Evolutionary conservation across 495 filamentous ascomycete genomes (phyloP).

Genomic region (Sphaerosporella brunnea): DNA sequence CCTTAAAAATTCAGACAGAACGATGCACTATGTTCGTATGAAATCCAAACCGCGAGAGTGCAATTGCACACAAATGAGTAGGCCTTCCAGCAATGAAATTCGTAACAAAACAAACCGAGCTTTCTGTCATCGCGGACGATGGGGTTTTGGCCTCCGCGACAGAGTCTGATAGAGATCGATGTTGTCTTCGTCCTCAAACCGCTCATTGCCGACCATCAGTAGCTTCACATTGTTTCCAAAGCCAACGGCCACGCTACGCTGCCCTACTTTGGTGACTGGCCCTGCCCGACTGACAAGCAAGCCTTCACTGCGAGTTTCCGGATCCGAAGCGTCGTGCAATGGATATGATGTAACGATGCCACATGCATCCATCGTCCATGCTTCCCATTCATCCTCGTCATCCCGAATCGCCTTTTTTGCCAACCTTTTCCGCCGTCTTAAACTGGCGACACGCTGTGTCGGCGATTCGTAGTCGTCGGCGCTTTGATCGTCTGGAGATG

Average conservation of each 20-base stretch:
- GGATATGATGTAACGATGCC: conserved; percentile 30
- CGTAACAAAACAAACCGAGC: background rate
- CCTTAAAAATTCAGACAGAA: no score
- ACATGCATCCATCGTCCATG: conserved; percentile 40
- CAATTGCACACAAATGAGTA: no score
- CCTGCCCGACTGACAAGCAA: conserved; percentile 44
- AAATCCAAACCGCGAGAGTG: no score
- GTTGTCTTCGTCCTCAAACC: conserved; percentile 33
- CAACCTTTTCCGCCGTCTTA: conserved; percentile 19
- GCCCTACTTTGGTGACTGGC: conserved; percentile 40
- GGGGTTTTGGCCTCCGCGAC: conserved; percentile 11
- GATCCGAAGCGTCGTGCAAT: conserved; percentile 23
- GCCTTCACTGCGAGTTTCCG: conserved; percentile 23
- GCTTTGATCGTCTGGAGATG: conserved; percentile 15
- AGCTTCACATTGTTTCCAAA: conserved; percentile 53
- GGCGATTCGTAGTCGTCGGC: conserved; percentile 15
- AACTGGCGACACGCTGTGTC: conserved; percentile 5
- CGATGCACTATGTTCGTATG: no score
- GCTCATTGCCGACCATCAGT: conserved; percentile 42
- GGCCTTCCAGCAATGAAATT: conserved; percentile 5
- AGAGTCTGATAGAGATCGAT: conserved; percentile 21
- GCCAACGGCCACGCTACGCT: conserved; percentile 42
- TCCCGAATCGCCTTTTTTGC: conserved; percentile 8
- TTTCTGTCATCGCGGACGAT: conserved; percentile 10
- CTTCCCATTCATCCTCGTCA: conserved; percentile 41